Evolutionary conservation across 257 asterid genomes (phyloP), one percentile per base, ranked within the genome.

Genomic region (Przewalskia tangutica): DNA sequence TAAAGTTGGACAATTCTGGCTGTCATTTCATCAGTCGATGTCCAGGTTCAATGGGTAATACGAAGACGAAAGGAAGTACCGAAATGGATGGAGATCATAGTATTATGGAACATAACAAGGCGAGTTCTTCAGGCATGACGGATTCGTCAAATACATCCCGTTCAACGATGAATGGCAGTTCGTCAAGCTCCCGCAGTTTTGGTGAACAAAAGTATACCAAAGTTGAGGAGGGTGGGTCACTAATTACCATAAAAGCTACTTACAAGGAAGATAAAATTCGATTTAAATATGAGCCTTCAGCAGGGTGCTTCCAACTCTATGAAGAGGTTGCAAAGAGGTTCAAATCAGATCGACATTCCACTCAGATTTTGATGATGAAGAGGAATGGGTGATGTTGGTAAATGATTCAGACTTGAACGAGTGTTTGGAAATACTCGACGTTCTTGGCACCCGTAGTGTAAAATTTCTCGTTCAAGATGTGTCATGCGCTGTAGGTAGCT

Each of bases 301-400:
- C 68, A 11, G 97, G 97, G 38, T 91, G 90, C 81, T 51, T 80
- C 60, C 89, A 87, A 75, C 87, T 95, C 58, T 92, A 90, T 36
- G 95, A 90, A 85, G 97, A 90, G 87, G 89, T 93, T 81, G 95
- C 93, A 3, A 90, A 81, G 86, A 91, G 98, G 86, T 93, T 92
- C 89, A 86, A 87, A 78, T 91, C 92, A 83, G 62, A 77, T 68
- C 1, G 55, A 88, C 87, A 3, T 92, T 95, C 86, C 97, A 93
- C 94, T 95, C 91, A 92, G 88, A 95, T 87, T 85, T 92, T 70
- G 99, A 95, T 1, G 98, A 95, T 12, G 98, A 95, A 84, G 90
- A 89, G 87, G 99, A 95, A 90, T 94, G 98, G 99, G 97, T 95
- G 87, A 80, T 94, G 93, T 86, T 95, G 93, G 95, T 90, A 87